A percentile compares a stretch with the other conserved stretches of the same genome.
Evolutionary conservation across 1,284 basidiomycete genomes (phyloP).

Genomic region (Coniophora puteana): DNA sequence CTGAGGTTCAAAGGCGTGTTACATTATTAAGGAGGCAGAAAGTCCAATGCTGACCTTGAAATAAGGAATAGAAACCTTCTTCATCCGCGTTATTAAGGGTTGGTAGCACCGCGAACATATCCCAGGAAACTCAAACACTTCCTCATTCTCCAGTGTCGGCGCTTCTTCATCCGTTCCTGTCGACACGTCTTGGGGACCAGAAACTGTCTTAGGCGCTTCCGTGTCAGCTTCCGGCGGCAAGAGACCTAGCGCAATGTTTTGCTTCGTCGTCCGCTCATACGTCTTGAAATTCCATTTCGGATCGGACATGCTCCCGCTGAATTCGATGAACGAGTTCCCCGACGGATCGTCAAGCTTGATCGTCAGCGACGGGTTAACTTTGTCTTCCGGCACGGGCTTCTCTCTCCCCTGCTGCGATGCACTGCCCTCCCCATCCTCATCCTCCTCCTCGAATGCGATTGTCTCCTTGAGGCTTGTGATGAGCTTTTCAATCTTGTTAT

Average conservation of each 20-base stretch:
- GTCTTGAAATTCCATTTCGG: constrained; percentile 92
- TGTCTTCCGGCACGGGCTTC: constrained; percentile 29
- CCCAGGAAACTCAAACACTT: constrained; percentile 88
- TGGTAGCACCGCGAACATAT: constrained; percentile 89
- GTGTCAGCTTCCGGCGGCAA: constrained; percentile 44
- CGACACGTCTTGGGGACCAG: too few relatives aligned
- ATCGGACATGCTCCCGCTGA: constrained; percentile 74
- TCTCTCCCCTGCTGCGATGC: constrained; percentile 16
- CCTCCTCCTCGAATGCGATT: constrained; percentile 60
- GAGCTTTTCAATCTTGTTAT: constrained; percentile 77
- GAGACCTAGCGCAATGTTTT: constrained; percentile 84
- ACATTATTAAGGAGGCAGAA: background rate
- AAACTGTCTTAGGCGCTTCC: too few relatives aligned
- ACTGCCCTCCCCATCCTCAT: constrained; percentile 27
- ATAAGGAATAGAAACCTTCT: constrained; percentile 96
- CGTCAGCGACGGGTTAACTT: constrained; percentile 70
- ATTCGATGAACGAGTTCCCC: constrained; percentile 95
- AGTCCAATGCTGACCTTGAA: constrained; percentile 75
- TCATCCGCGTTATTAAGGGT: constrained; percentile 87
- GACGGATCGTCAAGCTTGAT: constrained; percentile 90
- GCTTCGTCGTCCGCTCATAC: constrained; percentile 80
- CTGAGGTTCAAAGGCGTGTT: constrained; percentile 33
- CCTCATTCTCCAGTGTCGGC: constrained; percentile 56
- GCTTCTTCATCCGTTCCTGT: constrained; percentile 33
- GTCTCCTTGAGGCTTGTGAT: constrained; percentile 67